Base-by-base conservation (phyloP, 495 filamentous ascomycete genomes). In the Penicillium steckii region DNA sequence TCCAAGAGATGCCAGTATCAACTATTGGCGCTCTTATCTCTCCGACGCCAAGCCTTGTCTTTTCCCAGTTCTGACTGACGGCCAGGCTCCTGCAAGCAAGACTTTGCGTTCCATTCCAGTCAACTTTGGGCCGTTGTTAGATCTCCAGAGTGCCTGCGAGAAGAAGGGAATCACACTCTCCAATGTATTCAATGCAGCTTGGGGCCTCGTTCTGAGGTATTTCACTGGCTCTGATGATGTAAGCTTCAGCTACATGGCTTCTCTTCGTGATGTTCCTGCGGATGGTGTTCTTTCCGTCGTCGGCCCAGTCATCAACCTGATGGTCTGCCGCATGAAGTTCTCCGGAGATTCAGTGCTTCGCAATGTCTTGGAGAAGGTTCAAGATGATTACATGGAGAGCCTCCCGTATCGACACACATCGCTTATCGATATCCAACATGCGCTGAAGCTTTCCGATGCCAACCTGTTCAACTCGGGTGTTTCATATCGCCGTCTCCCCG, bases 21-120 rank as follows among this genome's bases (percentile, higher is more conserved):
- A 75, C 2, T 83, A 81, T 58, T 86, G 82, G 82, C 68, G 71
- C 37, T 61, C 66, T 0, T 79, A 82, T 45, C 67, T 86, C 27
- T 53, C 55, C 2, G 75, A 66, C 3, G 46, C 80, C 2, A 67
- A 75, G 47, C 81, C 82, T 0, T 81, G 78, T 47, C 59, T 75
- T 33, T 80, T 86, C 60, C 80, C 83, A 4, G 24, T 67, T 0
- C 64, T 77, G 4, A 72, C 62, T 15, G 73, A 77, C 55, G 67
- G 69, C 3, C 26, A 56, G 3, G 18, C 29, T 10, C 29, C 52
- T 0, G 8, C 23, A 12, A 61, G 47, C 12, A 69, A 69, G 47
- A 32, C 50, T 6, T 61, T 77, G 0, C 69, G 60, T 3, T 72
- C 70, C 0, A 57, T 70, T n/a, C 61, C 68, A 10, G 50, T 78